These are phyloP conservation scores for Nicotiana paniculata DNA, from an alignment of 257 asterid genomes.

Conservation along the genomic window DNA sequence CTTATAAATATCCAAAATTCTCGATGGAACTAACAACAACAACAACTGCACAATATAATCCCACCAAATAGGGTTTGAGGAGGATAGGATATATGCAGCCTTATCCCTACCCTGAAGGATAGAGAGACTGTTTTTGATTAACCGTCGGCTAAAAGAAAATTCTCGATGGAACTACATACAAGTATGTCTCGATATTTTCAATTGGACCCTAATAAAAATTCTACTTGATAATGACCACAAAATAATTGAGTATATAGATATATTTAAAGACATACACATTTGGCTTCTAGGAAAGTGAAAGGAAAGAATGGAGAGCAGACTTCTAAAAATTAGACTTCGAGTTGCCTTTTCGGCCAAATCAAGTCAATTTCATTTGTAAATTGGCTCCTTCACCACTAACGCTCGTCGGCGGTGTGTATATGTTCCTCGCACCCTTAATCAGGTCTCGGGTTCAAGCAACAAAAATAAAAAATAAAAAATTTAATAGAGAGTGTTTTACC, in stretches of 20 bases:
- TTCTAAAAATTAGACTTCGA: neutral
- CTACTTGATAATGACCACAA: neutral
- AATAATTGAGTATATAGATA: neutral
- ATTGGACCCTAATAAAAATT: neutral
- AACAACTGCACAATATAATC: no score
- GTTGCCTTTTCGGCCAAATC: neutral
- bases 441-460: no score
- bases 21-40: neutral
- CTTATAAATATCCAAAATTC: neutral
- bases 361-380: neutral
- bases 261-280: neutral
- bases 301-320: neutral
- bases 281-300: neutral
- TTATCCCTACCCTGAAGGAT: no score
- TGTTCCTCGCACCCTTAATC: accelerated
- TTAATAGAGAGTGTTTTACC: neutral
- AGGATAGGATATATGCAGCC: no score
- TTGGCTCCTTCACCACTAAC: neutral
- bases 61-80: no score
- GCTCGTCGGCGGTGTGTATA: no score
- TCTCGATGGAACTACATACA: neutral
- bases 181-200: neutral
- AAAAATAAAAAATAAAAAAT: no score
- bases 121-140: no score
- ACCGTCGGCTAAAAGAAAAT: no score